phyloP scores from a whole-genome alignment of 257 asterid species.

The Orobanche coerulescens region DNA sequence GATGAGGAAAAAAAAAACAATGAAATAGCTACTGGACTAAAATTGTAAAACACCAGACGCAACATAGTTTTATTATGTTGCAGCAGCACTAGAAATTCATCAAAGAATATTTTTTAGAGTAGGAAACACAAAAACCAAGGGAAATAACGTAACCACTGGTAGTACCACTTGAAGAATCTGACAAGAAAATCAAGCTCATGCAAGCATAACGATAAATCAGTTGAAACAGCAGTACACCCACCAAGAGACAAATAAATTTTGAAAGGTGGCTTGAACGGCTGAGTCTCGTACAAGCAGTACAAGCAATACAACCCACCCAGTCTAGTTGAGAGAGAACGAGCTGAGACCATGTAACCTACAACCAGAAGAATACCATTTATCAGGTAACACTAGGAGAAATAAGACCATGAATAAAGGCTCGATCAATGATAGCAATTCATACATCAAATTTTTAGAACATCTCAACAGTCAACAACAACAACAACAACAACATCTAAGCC shows the following conservation, averaged over 20 bases:
- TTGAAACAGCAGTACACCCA: constrained; percentile 21
- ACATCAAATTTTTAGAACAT: constrained; percentile 9
- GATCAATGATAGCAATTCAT: not conserved
- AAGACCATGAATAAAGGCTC: not conserved
- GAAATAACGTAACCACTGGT: not conserved
- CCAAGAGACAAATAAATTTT: constrained; percentile 67
- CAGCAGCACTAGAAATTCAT: constrained; percentile 8
- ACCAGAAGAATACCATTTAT: constrained; percentile 11
- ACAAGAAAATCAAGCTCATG: not conserved
- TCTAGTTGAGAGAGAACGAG: constrained; percentile 48
- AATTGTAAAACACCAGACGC: not conserved
- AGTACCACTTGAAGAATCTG: constrained; percentile 4
- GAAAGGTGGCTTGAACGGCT: constrained; percentile 74
- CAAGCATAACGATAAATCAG: constrained; percentile 7
- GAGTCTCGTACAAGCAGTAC: constrained; percentile 68
- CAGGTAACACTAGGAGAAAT: not conserved
- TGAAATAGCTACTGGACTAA: not conserved
- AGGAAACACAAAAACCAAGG: not conserved
- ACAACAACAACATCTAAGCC: no score
- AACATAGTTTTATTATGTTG: constrained; percentile 1
- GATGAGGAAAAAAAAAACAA: not conserved
- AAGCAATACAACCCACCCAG: constrained; percentile 79
- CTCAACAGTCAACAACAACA: no score
- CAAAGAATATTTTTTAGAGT: not conserved
- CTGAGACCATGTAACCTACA: constrained; percentile 53